Percentiles rank a stretch among this genome's conserved stretches.
phyloP scores from a whole-genome alignment of 345 rosid species.

The Conringia planisiliqua region DNA sequence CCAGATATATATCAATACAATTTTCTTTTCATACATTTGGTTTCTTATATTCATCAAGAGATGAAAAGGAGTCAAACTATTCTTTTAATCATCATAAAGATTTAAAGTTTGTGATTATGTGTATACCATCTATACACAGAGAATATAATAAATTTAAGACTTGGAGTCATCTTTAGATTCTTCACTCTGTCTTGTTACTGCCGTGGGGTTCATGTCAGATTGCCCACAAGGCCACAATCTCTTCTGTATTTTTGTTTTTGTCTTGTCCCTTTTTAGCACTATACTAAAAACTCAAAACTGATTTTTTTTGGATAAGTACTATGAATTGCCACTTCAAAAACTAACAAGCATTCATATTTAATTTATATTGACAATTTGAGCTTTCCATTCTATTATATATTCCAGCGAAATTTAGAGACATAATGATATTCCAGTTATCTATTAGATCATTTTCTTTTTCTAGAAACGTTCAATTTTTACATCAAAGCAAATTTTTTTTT shows the following conservation, averaged over 20 bases:
- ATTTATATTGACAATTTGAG: background rate
- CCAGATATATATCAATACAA: background rate
- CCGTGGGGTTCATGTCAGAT: conserved; percentile 33
- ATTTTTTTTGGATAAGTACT: background rate
- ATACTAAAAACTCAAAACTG: background rate
- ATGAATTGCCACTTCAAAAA: background rate
- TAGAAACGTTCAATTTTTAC: background rate
- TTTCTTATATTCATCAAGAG: background rate
- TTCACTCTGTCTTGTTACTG: conserved; percentile 27
- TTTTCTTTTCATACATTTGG: background rate
- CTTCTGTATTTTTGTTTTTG: conserved; percentile 1
- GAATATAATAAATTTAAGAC: background rate
- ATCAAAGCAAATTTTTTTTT: background rate
- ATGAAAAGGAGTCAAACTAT: conserved; percentile 12
- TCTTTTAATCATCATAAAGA: conserved; percentile 15
- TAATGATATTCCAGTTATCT: background rate
- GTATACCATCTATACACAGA: background rate
- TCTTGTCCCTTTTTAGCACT: background rate
- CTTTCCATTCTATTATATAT: background rate
- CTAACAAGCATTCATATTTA: too few relatives aligned
- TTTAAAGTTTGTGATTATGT: background rate
- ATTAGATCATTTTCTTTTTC: background rate
- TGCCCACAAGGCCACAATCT: conserved; percentile 15
- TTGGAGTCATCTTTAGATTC: conserved; percentile 28
- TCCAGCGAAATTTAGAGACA: background rate